A percentile compares a stretch with the other conserved stretches of the same genome.
phyloP scores from a whole-genome alignment of 2,329 filamentous ascomycete genomes.

The Botrytis hyacinthi region DNA sequence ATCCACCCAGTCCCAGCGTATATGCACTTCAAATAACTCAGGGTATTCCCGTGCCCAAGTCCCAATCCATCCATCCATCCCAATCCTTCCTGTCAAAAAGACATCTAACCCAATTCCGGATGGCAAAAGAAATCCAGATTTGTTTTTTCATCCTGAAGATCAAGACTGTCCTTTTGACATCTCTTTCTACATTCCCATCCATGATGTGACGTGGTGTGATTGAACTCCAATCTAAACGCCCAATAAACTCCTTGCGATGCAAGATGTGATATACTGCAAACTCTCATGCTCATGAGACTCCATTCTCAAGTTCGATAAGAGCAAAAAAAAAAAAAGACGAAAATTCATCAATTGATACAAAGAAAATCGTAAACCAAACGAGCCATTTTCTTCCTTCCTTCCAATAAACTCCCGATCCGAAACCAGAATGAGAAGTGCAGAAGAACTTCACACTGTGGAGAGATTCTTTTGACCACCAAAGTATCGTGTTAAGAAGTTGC shows the following conservation, averaged over 20 bases:
- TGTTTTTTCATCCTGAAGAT: slow-evolving; percentile 14
- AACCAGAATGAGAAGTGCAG: not conserved
- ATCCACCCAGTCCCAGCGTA: not conserved
- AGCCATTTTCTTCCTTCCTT: slow-evolving; percentile 1
- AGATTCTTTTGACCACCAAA: slow-evolving; percentile 23
- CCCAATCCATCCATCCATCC: not conserved
- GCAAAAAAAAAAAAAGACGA: not conserved
- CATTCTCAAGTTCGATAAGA: not conserved
- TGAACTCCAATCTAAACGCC: slow-evolving; percentile 12
- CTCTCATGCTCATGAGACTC: not conserved
- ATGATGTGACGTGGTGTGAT: not conserved
- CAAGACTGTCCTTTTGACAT: not conserved
- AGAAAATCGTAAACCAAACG: slow-evolving; percentile 17
- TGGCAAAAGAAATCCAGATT: slow-evolving; percentile 16
- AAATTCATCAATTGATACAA: slow-evolving; percentile 17
- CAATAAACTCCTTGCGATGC: slow-evolving; percentile 20
- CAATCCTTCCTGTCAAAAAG: slow-evolving; percentile 14
- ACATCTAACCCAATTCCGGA: slow-evolving; percentile 12
- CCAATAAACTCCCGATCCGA: not conserved
- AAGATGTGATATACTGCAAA: slow-evolving; percentile 2
- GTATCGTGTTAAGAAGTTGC: slow-evolving; percentile 35
- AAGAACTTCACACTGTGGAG: slow-evolving; percentile 1
- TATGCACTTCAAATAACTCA: not conserved
- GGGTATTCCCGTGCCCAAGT: slow-evolving; percentile 10
- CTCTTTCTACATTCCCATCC: slow-evolving; percentile 14